Percentiles rank a stretch among this genome's conserved stretches.
These are phyloP conservation scores for Durio zibethinus DNA, from an alignment of 345 rosid genomes.

Conservation along the genomic window DNA sequence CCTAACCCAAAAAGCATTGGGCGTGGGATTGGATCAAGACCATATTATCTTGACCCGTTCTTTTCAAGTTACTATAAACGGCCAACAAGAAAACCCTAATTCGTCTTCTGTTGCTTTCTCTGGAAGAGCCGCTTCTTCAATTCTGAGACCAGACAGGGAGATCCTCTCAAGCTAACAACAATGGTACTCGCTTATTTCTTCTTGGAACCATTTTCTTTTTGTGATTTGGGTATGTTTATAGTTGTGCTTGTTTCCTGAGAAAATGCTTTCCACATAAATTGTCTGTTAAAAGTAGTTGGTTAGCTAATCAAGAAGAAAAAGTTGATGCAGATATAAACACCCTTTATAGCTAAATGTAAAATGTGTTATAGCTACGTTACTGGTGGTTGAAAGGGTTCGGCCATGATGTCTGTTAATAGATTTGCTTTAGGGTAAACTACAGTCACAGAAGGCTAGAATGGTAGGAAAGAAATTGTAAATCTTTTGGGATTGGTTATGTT, in stretches of 20 bases:
- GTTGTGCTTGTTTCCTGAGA: constrained; percentile 1
- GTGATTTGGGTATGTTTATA: neutral
- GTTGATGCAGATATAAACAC: neutral
- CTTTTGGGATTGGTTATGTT: neutral
- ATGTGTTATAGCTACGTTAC: too few relatives aligned
- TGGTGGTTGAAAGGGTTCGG: neutral
- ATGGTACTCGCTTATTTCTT: neutral
- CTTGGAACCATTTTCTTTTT: neutral
- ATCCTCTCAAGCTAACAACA: neutral
- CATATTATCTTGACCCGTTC: neutral
- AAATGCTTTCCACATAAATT: neutral
- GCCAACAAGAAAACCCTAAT: neutral
- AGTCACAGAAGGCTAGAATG: neutral
- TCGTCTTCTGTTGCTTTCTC: neutral
- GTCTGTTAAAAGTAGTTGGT: neutral
- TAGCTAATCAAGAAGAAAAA: neutral
- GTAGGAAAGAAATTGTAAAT: neutral
- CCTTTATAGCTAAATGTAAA: too few relatives aligned
- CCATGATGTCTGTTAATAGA: neutral
- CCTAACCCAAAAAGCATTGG: neutral
- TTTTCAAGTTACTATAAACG: neutral
- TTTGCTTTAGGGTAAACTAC: neutral
- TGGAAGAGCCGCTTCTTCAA: neutral
- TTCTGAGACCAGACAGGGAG: neutral
- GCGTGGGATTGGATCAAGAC: neutral